These are phyloP conservation scores for Lactarius hengduanensis DNA, from an alignment of 768 basidiomycete species.

Conservation along the genomic window DNA sequence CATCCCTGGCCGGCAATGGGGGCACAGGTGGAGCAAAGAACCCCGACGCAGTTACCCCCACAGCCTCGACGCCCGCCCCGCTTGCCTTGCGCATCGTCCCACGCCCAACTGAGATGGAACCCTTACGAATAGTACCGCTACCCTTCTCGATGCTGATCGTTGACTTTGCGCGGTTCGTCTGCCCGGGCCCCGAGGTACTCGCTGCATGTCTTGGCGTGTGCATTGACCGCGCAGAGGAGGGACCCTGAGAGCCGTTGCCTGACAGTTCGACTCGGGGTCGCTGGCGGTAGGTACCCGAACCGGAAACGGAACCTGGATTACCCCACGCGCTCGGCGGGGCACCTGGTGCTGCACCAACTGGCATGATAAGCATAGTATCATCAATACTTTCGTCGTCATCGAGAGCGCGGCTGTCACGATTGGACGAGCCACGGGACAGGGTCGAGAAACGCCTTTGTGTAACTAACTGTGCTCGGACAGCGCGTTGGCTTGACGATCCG, in stretches of 20 bases:
- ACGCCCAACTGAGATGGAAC: conserved; percentile 65
- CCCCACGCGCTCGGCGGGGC: conserved; percentile 43
- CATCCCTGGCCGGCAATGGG: background rate
- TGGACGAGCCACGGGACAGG: conserved; percentile 25
- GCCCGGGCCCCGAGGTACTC: conserved; percentile 34
- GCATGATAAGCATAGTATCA: conserved; percentile 73
- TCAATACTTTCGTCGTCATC: conserved; percentile 75
- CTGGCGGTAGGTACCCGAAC: conserved; percentile 38
- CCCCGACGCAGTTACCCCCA: conserved; percentile 72
- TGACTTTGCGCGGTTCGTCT: conserved; percentile 50
- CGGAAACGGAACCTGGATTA: conserved; percentile 25
- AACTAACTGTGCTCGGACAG: conserved; percentile 9
- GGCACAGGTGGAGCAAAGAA: conserved; percentile 53
- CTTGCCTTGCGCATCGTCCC: conserved; percentile 59
- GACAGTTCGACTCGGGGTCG: conserved; percentile 43
- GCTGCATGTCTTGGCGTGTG: conserved; percentile 36
- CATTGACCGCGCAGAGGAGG: conserved; percentile 37
- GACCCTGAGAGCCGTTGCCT: conserved; percentile 26
- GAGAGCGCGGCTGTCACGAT: conserved; percentile 34
- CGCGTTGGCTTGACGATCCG: conserved; percentile 20
- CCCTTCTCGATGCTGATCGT: conserved; percentile 65
- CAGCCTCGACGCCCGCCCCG: conserved; percentile 73
- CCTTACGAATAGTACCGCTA: conserved; percentile 39
- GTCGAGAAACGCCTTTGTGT: conserved; percentile 25
- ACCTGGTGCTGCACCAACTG: conserved; percentile 48